Evolutionary conservation across 106 monocot genomes (phyloP).

Genomic region (Platanthera zijinensis): DNA sequence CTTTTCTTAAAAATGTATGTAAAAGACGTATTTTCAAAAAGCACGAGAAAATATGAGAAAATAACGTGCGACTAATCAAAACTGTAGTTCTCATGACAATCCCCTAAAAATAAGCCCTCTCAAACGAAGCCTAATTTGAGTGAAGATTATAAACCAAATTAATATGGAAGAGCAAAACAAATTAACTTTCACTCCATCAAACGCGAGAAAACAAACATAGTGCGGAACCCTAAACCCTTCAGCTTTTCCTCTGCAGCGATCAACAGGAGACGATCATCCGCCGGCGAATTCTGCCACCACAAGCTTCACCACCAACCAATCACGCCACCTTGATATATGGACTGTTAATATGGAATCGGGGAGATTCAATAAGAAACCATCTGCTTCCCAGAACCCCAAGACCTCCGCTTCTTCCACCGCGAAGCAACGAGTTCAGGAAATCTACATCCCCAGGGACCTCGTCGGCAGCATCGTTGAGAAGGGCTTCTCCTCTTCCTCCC

Average conservation of each 20-base stretch:
- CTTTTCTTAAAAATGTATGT: no score
- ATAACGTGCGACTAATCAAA: no score
- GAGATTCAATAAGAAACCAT: neutral
- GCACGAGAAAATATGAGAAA: no score
- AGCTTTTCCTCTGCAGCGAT: neutral
- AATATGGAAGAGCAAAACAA: no score
- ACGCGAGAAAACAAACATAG: no score
- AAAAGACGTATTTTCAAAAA: no score
- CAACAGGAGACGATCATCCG: neutral
- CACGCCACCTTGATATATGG: no score
- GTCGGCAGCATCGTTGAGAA: conserved; percentile 86
- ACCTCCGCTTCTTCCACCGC: neutral
- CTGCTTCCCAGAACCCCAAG: conserved; percentile 10
- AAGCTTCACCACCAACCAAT: neutral
- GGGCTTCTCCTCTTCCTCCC: conserved; percentile 48
- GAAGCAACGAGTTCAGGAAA: conserved; percentile 32
- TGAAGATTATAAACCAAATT: no score
- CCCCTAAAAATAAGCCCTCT: no score
- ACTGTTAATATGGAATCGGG: conserved; percentile 14
- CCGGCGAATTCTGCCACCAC: neutral
- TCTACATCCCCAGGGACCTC: conserved; percentile 21
- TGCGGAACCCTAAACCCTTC: neutral
- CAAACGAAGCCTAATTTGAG: no score
- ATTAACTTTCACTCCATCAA: no score
- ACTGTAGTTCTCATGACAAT: no score